A percentile compares a stretch with the other conserved stretches of the same genome.
Conservation (phyloP, 129 eudicot species). For the Kitagawia praeruptora region DNA sequence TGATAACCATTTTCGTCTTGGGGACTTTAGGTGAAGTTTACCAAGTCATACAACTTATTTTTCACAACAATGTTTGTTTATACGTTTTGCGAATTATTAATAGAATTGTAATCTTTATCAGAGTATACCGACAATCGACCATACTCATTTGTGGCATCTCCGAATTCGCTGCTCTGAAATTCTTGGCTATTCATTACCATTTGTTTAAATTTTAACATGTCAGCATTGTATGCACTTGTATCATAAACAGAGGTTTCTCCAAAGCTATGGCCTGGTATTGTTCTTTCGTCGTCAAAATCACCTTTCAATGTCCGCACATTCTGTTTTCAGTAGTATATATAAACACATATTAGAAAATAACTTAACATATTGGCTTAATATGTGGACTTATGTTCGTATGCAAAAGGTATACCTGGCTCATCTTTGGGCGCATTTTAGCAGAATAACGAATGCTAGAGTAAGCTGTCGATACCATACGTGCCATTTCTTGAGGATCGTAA, state of each 20-base stretch:
- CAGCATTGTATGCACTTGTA: conserved; percentile 52
- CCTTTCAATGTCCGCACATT: conserved; percentile 65
- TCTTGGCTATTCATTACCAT: conserved; percentile 50
- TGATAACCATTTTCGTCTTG: background rate
- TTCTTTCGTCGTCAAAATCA: conserved; percentile 34
- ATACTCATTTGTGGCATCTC: conserved; percentile 24
- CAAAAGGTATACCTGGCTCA: conserved; percentile 60
- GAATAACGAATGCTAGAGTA: conserved; percentile 78
- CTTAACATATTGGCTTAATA: background rate
- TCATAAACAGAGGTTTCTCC: conserved; percentile 21
- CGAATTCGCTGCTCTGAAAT: conserved; percentile 24
- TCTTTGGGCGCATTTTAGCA: conserved; percentile 69
- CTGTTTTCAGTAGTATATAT: conserved; percentile 16
- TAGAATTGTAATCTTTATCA: conserved; percentile 12
- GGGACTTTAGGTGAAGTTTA: background rate
- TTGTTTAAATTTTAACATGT: conserved; percentile 51
- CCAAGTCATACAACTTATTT: background rate
- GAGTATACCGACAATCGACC: conserved; percentile 25
- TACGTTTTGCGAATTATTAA: conserved; percentile 1
- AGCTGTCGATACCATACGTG: conserved; percentile 65
- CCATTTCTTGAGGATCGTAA: conserved; percentile 44
- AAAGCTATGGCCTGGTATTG: conserved; percentile 11
- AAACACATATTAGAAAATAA: background rate
- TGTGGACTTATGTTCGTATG: background rate
- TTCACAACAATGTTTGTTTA: background rate